These are phyloP conservation scores for Musa schizocarpa DNA, from an alignment of 176 grass and related monocot genomes.

Conservation along the genomic window DNA sequence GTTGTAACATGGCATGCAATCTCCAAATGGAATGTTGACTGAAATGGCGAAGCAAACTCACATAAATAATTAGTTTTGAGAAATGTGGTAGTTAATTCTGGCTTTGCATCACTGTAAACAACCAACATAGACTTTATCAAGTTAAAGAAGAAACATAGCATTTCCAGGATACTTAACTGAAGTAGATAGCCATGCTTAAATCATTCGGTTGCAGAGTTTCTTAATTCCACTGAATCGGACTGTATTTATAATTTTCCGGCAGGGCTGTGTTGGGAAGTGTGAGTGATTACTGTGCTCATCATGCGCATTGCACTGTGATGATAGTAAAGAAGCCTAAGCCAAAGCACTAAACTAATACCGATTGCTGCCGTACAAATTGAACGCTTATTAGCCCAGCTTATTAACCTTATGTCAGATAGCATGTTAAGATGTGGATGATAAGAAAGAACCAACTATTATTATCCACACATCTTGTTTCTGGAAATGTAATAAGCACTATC, in stretches of 20 bases:
- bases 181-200: neutral
- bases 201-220: neutral
- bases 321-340: conserved; percentile 84
- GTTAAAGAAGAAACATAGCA: too few relatives aligned
- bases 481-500: neutral
- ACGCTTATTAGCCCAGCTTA: neutral
- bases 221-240: neutral
- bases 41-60: too few relatives aligned
- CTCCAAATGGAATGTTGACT: too few relatives aligned
- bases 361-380: neutral
- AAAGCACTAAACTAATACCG: conserved; percentile 30
- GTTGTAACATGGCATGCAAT: too few relatives aligned
- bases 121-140: too few relatives aligned
- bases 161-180: too few relatives aligned
- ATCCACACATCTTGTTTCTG: neutral
- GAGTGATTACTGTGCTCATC: conserved; percentile 79
- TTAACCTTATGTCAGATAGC: neutral
- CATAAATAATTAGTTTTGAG: too few relatives aligned
- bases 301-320: conserved; percentile 89
- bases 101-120: too few relatives aligned
- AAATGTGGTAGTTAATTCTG: too few relatives aligned
- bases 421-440: neutral
- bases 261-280: conserved; percentile 85
- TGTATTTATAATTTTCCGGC: neutral
- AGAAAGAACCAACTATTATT: neutral